Conservation (phyloP, 108 stramenopile genomes). For the Fragilariopsis cylindrus region DNA sequence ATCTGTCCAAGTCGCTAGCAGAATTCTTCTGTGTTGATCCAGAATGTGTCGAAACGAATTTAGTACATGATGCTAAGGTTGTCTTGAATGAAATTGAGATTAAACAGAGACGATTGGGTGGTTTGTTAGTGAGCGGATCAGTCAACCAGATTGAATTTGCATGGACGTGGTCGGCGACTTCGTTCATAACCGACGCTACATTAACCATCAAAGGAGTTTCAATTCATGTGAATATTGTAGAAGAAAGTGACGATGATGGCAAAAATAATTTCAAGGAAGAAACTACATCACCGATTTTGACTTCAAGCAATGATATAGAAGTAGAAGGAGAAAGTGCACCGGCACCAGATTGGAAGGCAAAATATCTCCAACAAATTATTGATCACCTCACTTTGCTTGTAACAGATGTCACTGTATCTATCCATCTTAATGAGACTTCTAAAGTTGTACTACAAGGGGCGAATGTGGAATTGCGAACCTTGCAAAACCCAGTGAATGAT, state of each 20-base stretch:
- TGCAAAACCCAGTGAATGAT: neutral
- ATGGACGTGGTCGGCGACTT: neutral
- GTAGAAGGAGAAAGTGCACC: neutral
- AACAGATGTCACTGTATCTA: neutral
- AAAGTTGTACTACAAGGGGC: neutral
- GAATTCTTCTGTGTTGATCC: too few relatives aligned
- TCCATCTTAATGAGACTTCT: neutral
- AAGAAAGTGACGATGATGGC: neutral
- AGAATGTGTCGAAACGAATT: too few relatives aligned
- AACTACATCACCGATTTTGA: neutral
- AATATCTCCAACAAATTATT: conserved; percentile 35
- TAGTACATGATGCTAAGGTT: too few relatives aligned
- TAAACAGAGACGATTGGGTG: too few relatives aligned
- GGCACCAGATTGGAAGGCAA: conserved; percentile 16
- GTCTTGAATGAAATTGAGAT: too few relatives aligned
- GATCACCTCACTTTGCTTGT: conserved; percentile 33
- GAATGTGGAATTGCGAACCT: neutral
- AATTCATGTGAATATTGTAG: neutral
- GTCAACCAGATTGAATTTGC: neutral
- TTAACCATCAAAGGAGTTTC: neutral
- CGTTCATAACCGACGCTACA: neutral
- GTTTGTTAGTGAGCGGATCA: neutral
- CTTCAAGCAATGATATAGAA: neutral
- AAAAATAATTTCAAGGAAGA: neutral
- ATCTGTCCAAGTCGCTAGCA: too few relatives aligned